A percentile compares a stretch with the other conserved stretches of the same genome.
phyloP scores from a whole-genome alignment of 2,329 filamentous ascomycete genomes.

The Dryadomyces quercivorus region DNA sequence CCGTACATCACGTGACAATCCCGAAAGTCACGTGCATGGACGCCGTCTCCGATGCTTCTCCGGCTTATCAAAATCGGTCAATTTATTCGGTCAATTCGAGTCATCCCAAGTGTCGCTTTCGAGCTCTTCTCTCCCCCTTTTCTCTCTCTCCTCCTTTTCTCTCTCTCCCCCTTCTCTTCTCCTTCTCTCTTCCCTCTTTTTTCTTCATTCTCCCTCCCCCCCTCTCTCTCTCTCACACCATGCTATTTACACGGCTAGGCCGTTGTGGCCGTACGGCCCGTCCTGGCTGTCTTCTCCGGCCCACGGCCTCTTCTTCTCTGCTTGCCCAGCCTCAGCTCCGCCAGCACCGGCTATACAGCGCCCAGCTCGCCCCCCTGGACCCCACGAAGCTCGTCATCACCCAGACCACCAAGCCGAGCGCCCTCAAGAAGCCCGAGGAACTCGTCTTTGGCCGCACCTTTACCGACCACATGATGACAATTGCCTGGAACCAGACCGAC shows the following conservation, averaged over 20 bases:
- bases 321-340: conserved; percentile 8
- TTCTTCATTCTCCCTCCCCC: background rate
- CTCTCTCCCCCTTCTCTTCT: background rate
- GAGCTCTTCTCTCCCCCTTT: background rate
- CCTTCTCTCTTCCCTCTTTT: background rate
- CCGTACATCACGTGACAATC: too few species aligned
- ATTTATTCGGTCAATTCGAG: too few species aligned
- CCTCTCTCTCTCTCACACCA: too few species aligned
- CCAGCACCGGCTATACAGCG: conserved; percentile 33
- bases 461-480: conserved; percentile 93
- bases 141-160: background rate
- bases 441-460: conserved; percentile 86
- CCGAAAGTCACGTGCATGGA: too few species aligned
- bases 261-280: too few species aligned
- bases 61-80: too few species aligned
- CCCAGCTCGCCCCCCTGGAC: conserved; percentile 37
- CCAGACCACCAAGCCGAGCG: conserved; percentile 64
- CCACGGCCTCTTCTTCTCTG: background rate
- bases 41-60: too few species aligned
- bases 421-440: conserved; percentile 60
- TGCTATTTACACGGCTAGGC: too few species aligned
- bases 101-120: too few species aligned
- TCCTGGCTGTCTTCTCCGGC: background rate
- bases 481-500: conserved; percentile 78
- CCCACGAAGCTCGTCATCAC: conserved; percentile 62